Conservation (phyloP, 306 rosid species). For the Rosa rugosa region DNA sequence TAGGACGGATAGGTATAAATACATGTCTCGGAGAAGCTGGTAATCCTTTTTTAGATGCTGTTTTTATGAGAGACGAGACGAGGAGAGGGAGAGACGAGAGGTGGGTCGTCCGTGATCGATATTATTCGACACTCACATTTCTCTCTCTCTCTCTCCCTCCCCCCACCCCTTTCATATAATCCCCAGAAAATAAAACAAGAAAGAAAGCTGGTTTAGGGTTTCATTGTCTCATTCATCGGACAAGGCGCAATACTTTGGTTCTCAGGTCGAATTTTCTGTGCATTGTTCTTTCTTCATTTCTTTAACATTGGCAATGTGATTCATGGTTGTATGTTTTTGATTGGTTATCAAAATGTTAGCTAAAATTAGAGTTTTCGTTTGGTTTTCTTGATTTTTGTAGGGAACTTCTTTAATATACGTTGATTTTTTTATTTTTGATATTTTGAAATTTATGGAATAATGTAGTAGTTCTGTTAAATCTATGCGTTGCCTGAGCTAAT, state of each 20-base stretch:
- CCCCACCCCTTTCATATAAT: background rate
- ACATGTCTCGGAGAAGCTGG: background rate
- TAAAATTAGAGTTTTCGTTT: background rate
- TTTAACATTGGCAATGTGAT: background rate
- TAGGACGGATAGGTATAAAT: constrained; percentile 2
- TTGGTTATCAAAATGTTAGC: background rate
- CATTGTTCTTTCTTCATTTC: background rate
- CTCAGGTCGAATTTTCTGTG: too few relatives aligned
- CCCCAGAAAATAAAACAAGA: background rate
- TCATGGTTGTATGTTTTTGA: background rate
- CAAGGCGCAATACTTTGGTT: too few relatives aligned
- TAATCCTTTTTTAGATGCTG: background rate
- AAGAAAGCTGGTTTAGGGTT: background rate
- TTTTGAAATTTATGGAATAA: background rate
- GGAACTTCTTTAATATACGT: background rate
- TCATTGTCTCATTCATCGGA: background rate
- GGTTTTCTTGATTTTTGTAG: background rate
- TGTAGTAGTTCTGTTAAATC: background rate
- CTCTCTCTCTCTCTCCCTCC: background rate
- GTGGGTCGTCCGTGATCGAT: background rate
- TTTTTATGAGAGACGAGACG: background rate
- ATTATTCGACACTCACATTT: background rate
- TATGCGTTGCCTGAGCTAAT: background rate
- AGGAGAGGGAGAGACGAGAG: background rate
- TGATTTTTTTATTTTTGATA: background rate